Evolutionary conservation across 495 filamentous ascomycete genomes (phyloP), one percentile per base, ranked within the genome.

Genomic region (Penicillium atrosanguineum): DNA sequence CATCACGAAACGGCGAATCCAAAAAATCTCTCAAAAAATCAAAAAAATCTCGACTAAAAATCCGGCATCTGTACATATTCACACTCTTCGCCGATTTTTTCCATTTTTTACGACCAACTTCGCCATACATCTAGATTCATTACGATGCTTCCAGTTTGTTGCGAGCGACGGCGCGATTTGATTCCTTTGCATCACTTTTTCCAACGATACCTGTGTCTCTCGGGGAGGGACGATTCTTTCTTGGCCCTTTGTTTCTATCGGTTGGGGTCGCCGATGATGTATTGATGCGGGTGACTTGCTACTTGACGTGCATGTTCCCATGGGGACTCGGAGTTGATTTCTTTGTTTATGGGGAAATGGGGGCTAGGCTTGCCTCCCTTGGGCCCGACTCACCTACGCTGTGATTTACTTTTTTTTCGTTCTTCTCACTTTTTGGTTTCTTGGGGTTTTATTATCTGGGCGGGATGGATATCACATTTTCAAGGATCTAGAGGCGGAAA

Each of bases 401-500:
- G 57, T 63, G 63, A 60, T 50, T 41, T 54, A 59, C 53, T 55
- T 34, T 67, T 64, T 68, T 53, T 60, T 63, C 62, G 63, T 60
- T 67, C 63, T 72, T 55, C 63, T 68, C 62, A 52, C 53, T 61
- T 62, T 59, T 54, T 67, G 60, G 54, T 63, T 59, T 50, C 61
- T 62, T 70, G 62, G 59, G 57, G 59, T 48, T 67, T 59, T 65
- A 61, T 56, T 59, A 51, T 57, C 63, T 57, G 72, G 69, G 61
- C 62, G 65, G 73, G 66, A 70, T 61, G 72, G 71, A 62, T 69
- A 63, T 71, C 57, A 63, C 55, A 56, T 64, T 71, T 69, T 68
- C 60, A 64, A 67, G 70, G 70, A 71, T 73, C 63, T 78, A 78
- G 75, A 76, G 74, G 72, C 70, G 75, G 75, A 75, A 76, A 78